Conservation (phyloP, 305 asterid genomes). For the Plantago rigida region DNA sequence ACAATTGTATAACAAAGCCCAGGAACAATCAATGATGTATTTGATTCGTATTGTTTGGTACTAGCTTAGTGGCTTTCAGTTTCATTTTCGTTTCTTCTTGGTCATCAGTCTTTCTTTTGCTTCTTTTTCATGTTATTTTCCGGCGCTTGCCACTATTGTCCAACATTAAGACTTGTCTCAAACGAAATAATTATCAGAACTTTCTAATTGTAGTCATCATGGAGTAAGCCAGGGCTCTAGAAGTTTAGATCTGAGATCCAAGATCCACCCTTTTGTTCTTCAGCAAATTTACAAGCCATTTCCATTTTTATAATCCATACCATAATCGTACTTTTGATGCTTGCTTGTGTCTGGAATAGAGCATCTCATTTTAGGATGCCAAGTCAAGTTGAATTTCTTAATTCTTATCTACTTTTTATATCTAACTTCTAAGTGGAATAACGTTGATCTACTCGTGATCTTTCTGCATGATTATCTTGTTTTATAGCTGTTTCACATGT, state of each 20-base stretch:
- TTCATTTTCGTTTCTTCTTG: constrained; percentile 6
- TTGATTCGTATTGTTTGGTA: not conserved
- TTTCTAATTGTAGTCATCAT: too few relatives aligned
- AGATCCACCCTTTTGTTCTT: not conserved
- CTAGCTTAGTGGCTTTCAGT: constrained; percentile 18
- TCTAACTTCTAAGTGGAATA: too few relatives aligned
- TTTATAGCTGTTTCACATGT: not conserved
- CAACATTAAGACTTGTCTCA: too few relatives aligned
- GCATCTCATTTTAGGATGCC: not conserved
- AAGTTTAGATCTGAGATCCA: not conserved
- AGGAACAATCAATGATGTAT: constrained; percentile 12
- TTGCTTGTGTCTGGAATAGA: not conserved
- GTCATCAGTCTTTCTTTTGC: not conserved
- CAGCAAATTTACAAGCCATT: not conserved
- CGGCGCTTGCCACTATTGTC: too few relatives aligned
- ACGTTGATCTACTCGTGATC: too few relatives aligned
- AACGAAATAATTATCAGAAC: too few relatives aligned
- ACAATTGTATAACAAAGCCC: constrained; percentile 3
- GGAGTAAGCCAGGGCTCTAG: not conserved
- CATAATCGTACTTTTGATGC: too few relatives aligned
- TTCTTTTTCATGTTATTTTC: not conserved
- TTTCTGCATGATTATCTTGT: too few relatives aligned
- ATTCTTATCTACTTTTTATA: not conserved
- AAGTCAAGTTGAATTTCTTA: too few relatives aligned
- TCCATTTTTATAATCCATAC: too few relatives aligned